Percentiles rank a stretch among this genome's conserved stretches.
phyloP scores from a whole-genome alignment of 345 rosid genomes.

The Eutrema yunnanense region DNA sequence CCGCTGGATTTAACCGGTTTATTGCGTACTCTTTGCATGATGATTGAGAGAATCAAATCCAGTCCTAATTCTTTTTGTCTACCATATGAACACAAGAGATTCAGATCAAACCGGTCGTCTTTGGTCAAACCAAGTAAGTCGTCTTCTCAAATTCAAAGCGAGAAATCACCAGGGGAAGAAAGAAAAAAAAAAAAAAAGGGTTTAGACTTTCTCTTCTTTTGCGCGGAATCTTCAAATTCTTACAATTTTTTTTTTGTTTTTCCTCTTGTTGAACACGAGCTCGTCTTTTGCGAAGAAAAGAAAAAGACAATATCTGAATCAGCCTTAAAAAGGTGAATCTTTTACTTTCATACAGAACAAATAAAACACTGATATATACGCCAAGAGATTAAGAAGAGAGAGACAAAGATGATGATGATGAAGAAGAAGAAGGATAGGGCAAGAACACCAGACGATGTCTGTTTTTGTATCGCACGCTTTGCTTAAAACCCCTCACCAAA shows the following conservation, averaged over 20 bases:
- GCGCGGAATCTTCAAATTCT: conserved; percentile 10
- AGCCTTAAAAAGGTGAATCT: conserved; percentile 8
- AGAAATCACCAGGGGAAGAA: background rate
- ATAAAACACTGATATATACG: background rate
- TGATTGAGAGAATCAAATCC: conserved; percentile 10
- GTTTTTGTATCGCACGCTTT: conserved; percentile 29
- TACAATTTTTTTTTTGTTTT: background rate
- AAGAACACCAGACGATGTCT: conserved; percentile 64
- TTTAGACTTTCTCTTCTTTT: background rate
- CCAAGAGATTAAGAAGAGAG: conserved; percentile 3
- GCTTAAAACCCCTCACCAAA: conserved; percentile 27
- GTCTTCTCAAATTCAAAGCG: background rate
- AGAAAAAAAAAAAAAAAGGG: background rate
- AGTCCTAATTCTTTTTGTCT: background rate
- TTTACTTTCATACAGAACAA: conserved; percentile 1
- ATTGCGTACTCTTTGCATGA: conserved; percentile 30
- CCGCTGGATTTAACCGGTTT: conserved; percentile 12
- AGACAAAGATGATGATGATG: background rate
- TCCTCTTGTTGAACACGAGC: background rate
- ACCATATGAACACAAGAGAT: conserved; percentile 22
- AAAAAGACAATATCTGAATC: background rate
- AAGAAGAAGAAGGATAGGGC: conserved; percentile 25
- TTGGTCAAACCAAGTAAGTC: conserved; percentile 4
- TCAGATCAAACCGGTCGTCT: background rate
- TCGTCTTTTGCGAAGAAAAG: background rate